Base-by-base conservation (phyloP, 768 basidiomycete species). In the Agaricus blazei region DNA sequence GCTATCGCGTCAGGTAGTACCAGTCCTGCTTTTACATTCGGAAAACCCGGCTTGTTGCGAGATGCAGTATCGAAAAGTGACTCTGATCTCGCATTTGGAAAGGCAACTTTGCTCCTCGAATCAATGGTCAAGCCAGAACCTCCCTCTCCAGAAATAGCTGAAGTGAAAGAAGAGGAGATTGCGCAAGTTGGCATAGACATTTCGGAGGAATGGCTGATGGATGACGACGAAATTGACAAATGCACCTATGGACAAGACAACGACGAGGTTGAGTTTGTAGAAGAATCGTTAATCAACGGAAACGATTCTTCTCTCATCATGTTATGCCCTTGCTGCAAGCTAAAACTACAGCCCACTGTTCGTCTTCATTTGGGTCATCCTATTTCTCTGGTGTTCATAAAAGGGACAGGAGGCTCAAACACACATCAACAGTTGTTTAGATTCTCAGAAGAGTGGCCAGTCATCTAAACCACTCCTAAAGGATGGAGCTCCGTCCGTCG, bases 191-290 rank as follows among this genome's bases (percentile, higher is more conserved):
- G 69, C 51, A 61, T 70, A 28, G 67, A 70, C 48, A 51, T 70
- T 9, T 66, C 66, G 89, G 81, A 74, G 42, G 54, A 48, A 9
- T 55, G 54, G 54, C 40, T 55, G 40, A 83, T 73, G 62, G 88
- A 82, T 9, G 90, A 92, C 60, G 91, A 93, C 59, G 91, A 75
- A 58, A 60, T 58, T 44, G 66, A 53, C 5, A 64, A 58, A 12
- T 11, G 15, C 27, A 48, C 56, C 11, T 38, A 44, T 23, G 43
- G 50, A 19, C 52, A 54, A 24, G 57, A 67, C n/a, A 60, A 68
- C 23, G 67, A 66, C 14, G 60, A 63, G 41, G 19, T 45, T 34
- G 55, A 43, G 54, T 51, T 48, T 41, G 48, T 47, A 9, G 52
- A 57, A 43, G 52, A 46, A 19, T 24, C 47, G 9, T 51, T 54